Evolutionary conservation across 2,329 filamentous ascomycete species (phyloP), one percentile per base, ranked within the genome.

Genomic region (Ceratocystis albifundus): DNA sequence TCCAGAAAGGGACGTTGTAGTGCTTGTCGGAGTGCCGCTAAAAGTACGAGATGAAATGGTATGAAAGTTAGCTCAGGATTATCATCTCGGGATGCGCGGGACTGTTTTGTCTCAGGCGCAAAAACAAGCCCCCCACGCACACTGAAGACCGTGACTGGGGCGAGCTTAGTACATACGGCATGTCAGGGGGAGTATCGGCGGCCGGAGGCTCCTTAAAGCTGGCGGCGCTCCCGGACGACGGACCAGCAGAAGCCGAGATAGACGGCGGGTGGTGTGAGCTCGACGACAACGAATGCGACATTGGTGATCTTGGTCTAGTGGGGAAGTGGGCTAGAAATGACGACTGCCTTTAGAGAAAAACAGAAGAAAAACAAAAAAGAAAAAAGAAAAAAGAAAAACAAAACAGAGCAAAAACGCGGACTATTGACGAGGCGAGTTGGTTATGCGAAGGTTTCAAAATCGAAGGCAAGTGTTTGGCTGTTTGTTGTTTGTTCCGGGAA

Each of bases 11-110:
- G 91, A 95, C 12, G 92, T 96, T 2, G 90, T 95, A 50, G 89
- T 88, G 70, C 90, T 96, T 70, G 94, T 96, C 2, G 93, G 93
- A 2, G 93, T 97, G 72, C 93, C 92, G 70, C 90, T 96, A 69
- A 53, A 53, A 53, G 22, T 10, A 15, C 10, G 6, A 55, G 22
- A 20, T 6, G 20, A 48, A 36, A n/a, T 67, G 25, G 44, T 8
- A 62, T 15, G 15, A 22, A n/a, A 22, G 55, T 59, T 17, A 59
- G 55, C 55, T 3, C n/a, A 8, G 55, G 48, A 10, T 20, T 10
- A 12, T 12, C 22, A 28, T 41, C 8, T 25, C 10, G 22, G 48
- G 25, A 53, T 53, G 48, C 22, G 48, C 36, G 6, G 62, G 62
- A 5, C 22, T 30, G 20, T 12, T 20, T 22, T 46, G 25, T 10